Percentiles rank a stretch among this genome's conserved stretches.
Evolutionary conservation across 495 filamentous ascomycete genomes (phyloP).

Genomic region (Podospora pseudocomata): DNA sequence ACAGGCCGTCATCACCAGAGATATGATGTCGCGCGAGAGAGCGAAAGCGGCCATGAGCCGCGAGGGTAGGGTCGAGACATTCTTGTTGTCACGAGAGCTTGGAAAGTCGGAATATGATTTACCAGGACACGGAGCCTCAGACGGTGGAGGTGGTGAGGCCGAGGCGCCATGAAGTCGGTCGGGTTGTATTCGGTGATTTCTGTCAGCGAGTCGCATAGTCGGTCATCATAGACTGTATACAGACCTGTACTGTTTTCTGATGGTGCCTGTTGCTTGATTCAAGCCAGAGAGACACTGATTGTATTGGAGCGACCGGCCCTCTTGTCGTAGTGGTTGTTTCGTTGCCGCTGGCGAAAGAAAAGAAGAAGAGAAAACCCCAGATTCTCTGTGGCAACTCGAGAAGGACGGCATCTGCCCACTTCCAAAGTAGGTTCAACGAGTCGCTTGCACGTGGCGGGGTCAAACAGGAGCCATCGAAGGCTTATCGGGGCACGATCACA

Average conservation of each 20-base stretch:
- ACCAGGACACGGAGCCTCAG: neutral
- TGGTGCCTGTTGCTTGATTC: neutral
- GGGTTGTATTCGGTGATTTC: neutral
- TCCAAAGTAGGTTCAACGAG: neutral
- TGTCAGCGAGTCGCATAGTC: neutral
- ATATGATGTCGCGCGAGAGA: conserved; percentile 55
- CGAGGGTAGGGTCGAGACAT: conserved; percentile 67
- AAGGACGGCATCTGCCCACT: neutral
- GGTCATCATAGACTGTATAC: neutral
- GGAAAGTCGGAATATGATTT: conserved; percentile 28
- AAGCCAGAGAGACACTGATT: neutral
- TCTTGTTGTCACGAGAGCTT: conserved; percentile 63
- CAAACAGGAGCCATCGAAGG: neutral
- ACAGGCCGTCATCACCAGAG: conserved; percentile 59
- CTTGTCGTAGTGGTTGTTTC: neutral
- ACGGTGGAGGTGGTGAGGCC: neutral
- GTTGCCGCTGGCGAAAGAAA: neutral
- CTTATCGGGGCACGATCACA: neutral
- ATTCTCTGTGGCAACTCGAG: neutral
- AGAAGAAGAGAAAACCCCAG: neutral
- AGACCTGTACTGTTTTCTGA: neutral
- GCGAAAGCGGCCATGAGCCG: conserved; percentile 48
- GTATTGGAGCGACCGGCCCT: neutral
- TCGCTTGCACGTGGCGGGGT: neutral
- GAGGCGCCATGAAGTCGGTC: neutral